Evolutionary conservation across 2,329 filamentous ascomycete genomes (phyloP).

Genomic region (Fusarium kyushuense): DNA sequence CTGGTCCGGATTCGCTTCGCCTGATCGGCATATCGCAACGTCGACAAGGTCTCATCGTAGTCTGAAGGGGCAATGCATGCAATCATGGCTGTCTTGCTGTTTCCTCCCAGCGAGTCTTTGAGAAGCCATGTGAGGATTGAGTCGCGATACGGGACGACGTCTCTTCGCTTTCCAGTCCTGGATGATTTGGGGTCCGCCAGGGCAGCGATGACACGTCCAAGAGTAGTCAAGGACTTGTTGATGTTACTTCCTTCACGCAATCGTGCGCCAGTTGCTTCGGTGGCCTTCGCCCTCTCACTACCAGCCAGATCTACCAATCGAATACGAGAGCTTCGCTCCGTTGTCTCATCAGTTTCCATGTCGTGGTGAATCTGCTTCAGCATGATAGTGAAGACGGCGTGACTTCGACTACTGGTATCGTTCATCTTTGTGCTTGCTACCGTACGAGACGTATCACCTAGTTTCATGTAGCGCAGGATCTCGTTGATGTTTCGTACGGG

Average conservation of each 20-base stretch:
- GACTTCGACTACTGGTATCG: slow-evolving; percentile 94
- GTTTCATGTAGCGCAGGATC: slow-evolving; percentile 90
- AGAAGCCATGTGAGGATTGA: slow-evolving; percentile 86
- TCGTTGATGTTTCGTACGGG: slow-evolving; percentile 89
- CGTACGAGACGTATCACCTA: slow-evolving; percentile 88
- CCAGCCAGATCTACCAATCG: slow-evolving; percentile 94
- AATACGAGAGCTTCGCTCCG: slow-evolving; percentile 93
- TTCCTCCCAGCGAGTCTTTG: slow-evolving; percentile 95
- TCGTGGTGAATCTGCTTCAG: slow-evolving; percentile 98
- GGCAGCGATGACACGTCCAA: slow-evolving; percentile 95
- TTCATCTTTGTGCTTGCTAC: slow-evolving; percentile 99
- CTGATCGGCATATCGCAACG: slow-evolving; percentile 95
- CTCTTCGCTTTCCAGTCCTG: slow-evolving; percentile 67
- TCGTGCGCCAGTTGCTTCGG: slow-evolving; percentile 91
- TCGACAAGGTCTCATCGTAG: slow-evolving; percentile 97
- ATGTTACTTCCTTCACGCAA: slow-evolving; percentile 97
- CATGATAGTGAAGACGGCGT: slow-evolving; percentile 98
- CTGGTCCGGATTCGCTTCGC: slow-evolving; percentile 96
- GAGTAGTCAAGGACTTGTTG: slow-evolving; percentile 97
- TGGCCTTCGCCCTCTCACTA: slow-evolving; percentile 93
- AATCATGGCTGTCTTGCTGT: slow-evolving; percentile 99
- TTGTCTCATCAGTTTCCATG: slow-evolving; percentile 96
- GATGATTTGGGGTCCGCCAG: slow-evolving; percentile 77
- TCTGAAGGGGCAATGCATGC: slow-evolving; percentile 95
- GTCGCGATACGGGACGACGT: slow-evolving; percentile 90